These are phyloP conservation scores for Mycena venus DNA, from an alignment of 768 basidiomycete species.

Conservation along the genomic window DNA sequence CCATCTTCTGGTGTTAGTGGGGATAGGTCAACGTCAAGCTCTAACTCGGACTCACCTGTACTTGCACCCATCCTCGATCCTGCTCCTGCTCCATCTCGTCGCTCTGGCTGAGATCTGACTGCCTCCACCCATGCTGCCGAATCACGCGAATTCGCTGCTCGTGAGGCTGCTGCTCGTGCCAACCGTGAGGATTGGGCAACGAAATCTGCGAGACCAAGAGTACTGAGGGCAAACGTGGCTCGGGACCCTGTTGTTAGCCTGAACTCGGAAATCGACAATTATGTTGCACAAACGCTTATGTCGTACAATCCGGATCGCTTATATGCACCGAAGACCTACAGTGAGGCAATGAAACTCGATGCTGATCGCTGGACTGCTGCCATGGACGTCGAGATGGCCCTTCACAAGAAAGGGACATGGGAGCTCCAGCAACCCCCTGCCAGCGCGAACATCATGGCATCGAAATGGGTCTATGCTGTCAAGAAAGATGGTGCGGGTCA, in stretches of 20 bases:
- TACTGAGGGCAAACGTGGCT: not conserved
- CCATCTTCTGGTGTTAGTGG: not conserved
- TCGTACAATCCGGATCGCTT: no score
- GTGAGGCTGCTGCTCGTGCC: not conserved
- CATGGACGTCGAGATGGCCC: conserved; percentile 10
- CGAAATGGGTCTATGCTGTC: no score
- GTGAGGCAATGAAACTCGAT: not conserved
- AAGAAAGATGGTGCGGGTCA: no score
- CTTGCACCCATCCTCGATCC: not conserved
- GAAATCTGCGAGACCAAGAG: not conserved
- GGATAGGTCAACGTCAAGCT: not conserved
- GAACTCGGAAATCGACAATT: not conserved
- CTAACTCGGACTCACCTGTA: not conserved
- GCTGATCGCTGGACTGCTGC: not conserved
- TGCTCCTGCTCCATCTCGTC: not conserved
- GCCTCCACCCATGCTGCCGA: not conserved
- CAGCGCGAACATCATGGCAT: conserved; percentile 10
- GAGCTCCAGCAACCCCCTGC: conserved; percentile 11
- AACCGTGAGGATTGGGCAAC: not conserved
- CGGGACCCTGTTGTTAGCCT: not conserved
- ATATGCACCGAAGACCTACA: conserved; percentile 5
- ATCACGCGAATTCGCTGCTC: not conserved
- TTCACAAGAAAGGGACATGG: conserved; percentile 12
- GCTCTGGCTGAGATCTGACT: not conserved
- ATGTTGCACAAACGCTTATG: not conserved